Evolutionary conservation across 2,329 filamentous ascomycete genomes (phyloP), one percentile per base, ranked within the genome.

Genomic region (Akanthomyces dipterigenus): DNA sequence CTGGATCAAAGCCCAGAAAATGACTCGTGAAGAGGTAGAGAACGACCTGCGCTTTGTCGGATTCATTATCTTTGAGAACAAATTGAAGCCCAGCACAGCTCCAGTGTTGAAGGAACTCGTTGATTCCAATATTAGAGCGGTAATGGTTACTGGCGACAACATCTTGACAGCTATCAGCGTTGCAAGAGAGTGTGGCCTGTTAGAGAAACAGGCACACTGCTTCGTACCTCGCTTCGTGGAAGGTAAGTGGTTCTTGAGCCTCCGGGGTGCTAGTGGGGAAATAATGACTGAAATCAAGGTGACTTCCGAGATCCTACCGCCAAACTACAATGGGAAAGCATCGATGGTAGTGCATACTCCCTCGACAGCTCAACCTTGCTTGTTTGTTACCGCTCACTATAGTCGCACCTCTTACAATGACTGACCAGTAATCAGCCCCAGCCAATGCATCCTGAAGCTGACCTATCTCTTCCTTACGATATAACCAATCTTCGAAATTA

Each of bases 61-160:
- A 5, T 99, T 99, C 76, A 98, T 99, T 70, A 88, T 99, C 59
- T 99, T 99, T 68, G 95, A 99, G 76, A 99, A 99, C 77, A 99
- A 99, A 76, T 78, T 99, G 64, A 99, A 99, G 73, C 88, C 90
- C 1, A 92, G 85, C 22, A 97, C 93, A 0, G 83, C 90, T 1
- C 83, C 82, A 1, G 89, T 97, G 38, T 85, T 99, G 28, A 83
- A 89, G 61, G 93, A 98, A 75, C 82, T 99, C 3, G 82, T 85
- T 36, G 80, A 88, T 57, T 93, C 96, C 8, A 89, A 89, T 61
- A 96, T 99, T 66, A 86, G 91, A 40, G 88, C 89, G 31, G 87
- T 96, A 56, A 99, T 99, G 95, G 96, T 96, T 64, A 99, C 95
- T 0, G 95, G 95, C 34, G 95, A 99, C 78, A 99, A 99, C 67